Percentiles rank a stretch among this genome's conserved stretches.
Evolutionary conservation across 139 green algal genomes (phyloP).

Genomic region (Diplosphaera chodatii): DNA sequence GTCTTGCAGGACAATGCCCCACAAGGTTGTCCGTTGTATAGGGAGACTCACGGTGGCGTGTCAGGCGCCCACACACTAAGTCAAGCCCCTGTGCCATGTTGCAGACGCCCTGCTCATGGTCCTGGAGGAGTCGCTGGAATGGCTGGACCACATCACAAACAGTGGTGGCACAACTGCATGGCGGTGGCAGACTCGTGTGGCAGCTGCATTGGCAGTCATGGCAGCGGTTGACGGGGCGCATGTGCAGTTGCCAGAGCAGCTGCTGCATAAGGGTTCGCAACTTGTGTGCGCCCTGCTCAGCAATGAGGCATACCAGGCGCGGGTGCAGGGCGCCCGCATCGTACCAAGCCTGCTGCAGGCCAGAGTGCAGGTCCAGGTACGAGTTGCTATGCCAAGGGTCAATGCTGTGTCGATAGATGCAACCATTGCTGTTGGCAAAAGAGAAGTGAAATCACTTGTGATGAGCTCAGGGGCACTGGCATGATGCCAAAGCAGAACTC

Average conservation of each 20-base stretch:
- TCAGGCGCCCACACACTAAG: too few relatives aligned
- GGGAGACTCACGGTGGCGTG: too few relatives aligned
- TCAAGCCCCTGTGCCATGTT: too few relatives aligned
- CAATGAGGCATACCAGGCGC: constrained; percentile 9
- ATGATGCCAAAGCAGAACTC: constrained; percentile 10
- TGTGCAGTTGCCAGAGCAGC: constrained; percentile 12
- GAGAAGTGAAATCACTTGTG: too few relatives aligned
- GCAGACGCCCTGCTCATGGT: not conserved
- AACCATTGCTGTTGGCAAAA: too few relatives aligned
- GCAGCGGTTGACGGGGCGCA: not conserved
- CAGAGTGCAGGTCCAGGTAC: not conserved
- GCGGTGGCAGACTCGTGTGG: not conserved
- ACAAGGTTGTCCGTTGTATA: too few relatives aligned
- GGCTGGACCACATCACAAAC: not conserved
- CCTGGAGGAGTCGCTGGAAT: constrained; percentile 13
- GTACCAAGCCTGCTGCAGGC: constrained; percentile 1
- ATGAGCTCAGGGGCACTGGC: constrained; percentile 17
- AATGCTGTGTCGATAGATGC: not conserved
- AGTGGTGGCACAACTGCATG: not conserved
- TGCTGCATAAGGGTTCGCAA: not conserved
- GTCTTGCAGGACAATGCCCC: too few relatives aligned
- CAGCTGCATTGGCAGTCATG: not conserved
- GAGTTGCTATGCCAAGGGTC: not conserved
- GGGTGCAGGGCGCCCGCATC: constrained; percentile 5
- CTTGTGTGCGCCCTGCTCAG: not conserved